Evolutionary conservation across 2,329 filamentous ascomycete species (phyloP).

Genomic region (Beauveria caledonica): DNA sequence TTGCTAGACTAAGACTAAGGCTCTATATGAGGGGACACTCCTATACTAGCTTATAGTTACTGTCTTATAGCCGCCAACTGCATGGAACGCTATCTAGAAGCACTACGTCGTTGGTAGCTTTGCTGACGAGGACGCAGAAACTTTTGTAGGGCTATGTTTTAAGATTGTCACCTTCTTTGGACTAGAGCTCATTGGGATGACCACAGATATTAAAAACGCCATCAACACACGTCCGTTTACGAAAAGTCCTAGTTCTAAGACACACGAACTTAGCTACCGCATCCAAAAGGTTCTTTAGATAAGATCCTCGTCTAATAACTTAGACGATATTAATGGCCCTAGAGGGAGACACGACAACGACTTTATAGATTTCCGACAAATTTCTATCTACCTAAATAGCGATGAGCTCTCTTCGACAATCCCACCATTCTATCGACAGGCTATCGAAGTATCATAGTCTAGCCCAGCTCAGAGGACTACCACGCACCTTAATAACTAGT

Average conservation of each 20-base stretch:
- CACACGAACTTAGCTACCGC: conserved; percentile 23
- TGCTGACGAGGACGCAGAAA: conserved; percentile 21
- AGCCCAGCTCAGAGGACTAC: conserved; percentile 27
- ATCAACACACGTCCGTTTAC: conserved; percentile 20
- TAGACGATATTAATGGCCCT: conserved; percentile 24
- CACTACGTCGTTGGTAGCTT: conserved; percentile 23
- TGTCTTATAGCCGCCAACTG: conserved; percentile 42
- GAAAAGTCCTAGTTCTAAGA: conserved; percentile 15
- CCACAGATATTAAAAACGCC: conserved; percentile 19
- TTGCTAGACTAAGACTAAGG: conserved; percentile 35
- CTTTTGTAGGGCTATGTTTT: conserved; percentile 41
- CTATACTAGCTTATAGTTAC: conserved; percentile 36
- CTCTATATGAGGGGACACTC: conserved; percentile 41
- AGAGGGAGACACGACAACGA: conserved; percentile 72
- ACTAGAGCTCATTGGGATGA: conserved; percentile 16
- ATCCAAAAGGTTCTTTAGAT: conserved; percentile 31
- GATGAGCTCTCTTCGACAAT: conserved; percentile 52
- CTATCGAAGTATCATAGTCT: conserved; percentile 38
- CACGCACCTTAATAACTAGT: conserved; percentile 61
- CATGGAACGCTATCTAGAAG: conserved; percentile 43
- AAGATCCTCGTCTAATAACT: conserved; percentile 16
- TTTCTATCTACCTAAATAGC: conserved; percentile 56
- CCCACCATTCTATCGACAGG: conserved; percentile 45
- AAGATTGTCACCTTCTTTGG: conserved; percentile 36
- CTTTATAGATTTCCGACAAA: conserved; percentile 48